A percentile compares a stretch with the other conserved stretches of the same genome.
Evolutionary conservation across 148 eudicot species (phyloP).

Genomic region (Rhododendron ferrugineum): DNA sequence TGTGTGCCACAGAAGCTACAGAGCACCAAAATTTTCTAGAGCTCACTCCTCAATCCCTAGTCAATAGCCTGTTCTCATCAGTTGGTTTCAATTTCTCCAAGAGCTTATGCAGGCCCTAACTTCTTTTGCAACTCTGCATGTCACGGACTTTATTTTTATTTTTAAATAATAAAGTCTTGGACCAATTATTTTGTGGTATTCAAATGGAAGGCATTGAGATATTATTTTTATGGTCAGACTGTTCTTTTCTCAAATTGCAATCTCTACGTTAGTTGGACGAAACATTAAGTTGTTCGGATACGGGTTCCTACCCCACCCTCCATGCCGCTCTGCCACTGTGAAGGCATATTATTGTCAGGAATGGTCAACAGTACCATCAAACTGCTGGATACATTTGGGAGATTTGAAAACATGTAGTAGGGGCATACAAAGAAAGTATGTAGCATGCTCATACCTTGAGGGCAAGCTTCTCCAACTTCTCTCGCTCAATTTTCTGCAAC

Average conservation of each 20-base stretch:
- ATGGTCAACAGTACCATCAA: not conserved
- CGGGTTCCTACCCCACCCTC: not conserved
- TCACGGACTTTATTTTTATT: not conserved
- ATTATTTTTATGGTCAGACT: not conserved
- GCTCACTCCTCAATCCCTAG: not conserved
- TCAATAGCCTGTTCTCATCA: not conserved
- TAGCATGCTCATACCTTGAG: slow-evolving; percentile 55
- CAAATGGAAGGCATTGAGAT: too few species aligned
- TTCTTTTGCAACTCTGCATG: not conserved
- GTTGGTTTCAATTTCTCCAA: not conserved
- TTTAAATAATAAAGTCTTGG: too few species aligned
- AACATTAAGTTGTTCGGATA: not conserved
- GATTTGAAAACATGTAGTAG: not conserved
- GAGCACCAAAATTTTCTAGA: not conserved
- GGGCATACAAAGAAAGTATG: slow-evolving; percentile 25
- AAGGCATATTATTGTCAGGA: not conserved
- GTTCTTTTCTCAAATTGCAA: not conserved
- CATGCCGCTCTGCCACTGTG: not conserved
- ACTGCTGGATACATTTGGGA: not conserved
- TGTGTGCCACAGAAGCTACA: not conserved
- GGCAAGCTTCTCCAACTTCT: slow-evolving; percentile 90
- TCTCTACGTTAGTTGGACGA: not conserved
- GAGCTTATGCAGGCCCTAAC: not conserved
- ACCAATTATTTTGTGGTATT: not conserved
- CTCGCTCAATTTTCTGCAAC: slow-evolving; percentile 80